Evolutionary conservation across 495 filamentous ascomycete species (phyloP).

Genomic region (Evernia prunastri): DNA sequence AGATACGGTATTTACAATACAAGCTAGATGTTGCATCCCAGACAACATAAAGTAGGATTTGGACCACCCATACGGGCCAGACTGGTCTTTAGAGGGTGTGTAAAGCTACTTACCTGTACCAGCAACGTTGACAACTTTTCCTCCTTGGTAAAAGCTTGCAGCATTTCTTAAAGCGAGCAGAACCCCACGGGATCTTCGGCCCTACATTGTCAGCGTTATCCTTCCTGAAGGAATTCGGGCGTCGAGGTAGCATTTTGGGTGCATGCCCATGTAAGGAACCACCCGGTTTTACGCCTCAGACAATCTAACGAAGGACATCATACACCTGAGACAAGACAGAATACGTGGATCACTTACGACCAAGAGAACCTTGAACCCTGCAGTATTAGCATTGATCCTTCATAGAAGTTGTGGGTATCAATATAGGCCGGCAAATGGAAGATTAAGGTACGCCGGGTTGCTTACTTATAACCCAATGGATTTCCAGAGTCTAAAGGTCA

Average conservation of each 20-base stretch:
- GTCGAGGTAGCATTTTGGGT: neutral
- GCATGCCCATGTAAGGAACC: neutral
- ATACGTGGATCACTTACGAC: neutral
- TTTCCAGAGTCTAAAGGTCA: constrained; percentile 43
- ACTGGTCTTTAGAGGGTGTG: neutral
- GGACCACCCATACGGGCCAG: neutral
- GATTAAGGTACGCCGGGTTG: constrained; percentile 24
- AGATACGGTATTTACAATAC: neutral
- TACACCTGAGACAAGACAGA: neutral
- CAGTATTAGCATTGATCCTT: neutral
- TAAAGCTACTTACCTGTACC: constrained; percentile 28
- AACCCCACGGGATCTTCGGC: constrained; percentile 75
- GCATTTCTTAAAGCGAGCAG: constrained; percentile 78
- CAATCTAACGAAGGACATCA: neutral
- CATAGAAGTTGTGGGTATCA: neutral
- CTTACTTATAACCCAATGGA: constrained; percentile 95
- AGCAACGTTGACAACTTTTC: constrained; percentile 56
- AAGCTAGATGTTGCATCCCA: neutral
- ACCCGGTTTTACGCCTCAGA: neutral
- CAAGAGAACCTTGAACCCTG: neutral
- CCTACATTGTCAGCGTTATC: neutral
- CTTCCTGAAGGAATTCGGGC: neutral
- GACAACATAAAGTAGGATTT: neutral
- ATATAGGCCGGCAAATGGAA: neutral
- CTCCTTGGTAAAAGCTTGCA: constrained; percentile 77